Conservation (phyloP, 768 basidiomycete genomes). For the Phaffia australis region DNA sequence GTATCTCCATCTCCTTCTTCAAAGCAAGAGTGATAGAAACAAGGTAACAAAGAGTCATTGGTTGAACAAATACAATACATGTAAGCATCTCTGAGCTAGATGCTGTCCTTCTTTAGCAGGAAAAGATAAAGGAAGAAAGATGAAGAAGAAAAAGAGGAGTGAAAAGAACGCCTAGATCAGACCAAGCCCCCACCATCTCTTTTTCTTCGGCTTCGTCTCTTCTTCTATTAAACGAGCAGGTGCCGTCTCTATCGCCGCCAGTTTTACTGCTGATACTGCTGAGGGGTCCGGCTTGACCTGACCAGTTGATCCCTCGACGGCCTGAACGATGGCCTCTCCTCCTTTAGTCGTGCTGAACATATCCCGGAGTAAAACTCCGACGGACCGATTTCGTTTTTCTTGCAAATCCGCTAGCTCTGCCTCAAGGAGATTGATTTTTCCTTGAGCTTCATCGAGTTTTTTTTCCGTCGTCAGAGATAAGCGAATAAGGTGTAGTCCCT, state of each 20-base stretch:
- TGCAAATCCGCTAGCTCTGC: conserved; percentile 1
- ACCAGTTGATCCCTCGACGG: neutral
- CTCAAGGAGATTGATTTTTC: neutral
- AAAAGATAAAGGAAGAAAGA: too few species aligned
- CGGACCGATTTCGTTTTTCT: neutral
- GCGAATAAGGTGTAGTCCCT: conserved; percentile 12
- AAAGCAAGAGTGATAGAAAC: too few species aligned
- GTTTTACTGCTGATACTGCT: too few species aligned
- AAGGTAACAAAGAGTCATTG: too few species aligned
- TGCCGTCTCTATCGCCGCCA: too few species aligned
- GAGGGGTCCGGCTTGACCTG: neutral
- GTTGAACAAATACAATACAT: too few species aligned
- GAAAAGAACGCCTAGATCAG: too few species aligned
- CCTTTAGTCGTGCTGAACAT: conserved; percentile 5
- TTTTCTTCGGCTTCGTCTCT: neutral
- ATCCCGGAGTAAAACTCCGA: neutral
- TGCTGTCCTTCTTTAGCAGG: too few species aligned
- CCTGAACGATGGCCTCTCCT: neutral
- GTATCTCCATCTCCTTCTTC: too few species aligned
- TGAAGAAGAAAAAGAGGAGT: too few species aligned
- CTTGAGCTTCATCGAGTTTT: neutral
- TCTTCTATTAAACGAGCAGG: too few species aligned
- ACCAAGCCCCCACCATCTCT: neutral
- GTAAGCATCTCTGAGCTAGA: too few species aligned
- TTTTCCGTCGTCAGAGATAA: conserved; percentile 5